phyloP scores from a whole-genome alignment of 345 rosid species.

The Brassica incana region DNA sequence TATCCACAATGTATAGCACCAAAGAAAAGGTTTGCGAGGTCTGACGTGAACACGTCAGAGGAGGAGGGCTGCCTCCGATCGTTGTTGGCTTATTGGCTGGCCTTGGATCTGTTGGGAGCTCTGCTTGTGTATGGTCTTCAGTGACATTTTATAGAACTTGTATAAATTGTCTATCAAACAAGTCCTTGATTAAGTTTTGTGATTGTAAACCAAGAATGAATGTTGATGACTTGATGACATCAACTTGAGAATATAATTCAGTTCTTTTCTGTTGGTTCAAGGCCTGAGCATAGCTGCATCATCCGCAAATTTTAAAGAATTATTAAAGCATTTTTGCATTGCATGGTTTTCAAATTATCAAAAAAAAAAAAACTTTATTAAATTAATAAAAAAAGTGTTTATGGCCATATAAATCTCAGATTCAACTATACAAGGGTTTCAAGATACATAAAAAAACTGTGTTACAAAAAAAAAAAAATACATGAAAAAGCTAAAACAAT shows the following conservation, averaged over 20 bases:
- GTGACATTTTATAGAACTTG: constrained; percentile 24
- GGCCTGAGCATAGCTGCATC: too few species aligned
- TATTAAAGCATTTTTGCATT: background rate
- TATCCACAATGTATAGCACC: constrained; percentile 89
- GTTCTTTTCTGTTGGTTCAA: too few species aligned
- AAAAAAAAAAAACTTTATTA: background rate
- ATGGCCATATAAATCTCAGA: background rate
- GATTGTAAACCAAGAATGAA: constrained; percentile 23
- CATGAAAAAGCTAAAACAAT: background rate
- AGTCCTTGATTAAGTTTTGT: background rate
- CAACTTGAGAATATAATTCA: background rate
- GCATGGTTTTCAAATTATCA: background rate
- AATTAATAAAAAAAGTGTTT: background rate
- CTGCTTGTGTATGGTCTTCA: constrained; percentile 93
- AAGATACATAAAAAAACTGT: background rate
- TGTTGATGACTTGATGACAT: constrained; percentile 11
- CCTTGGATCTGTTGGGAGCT: constrained; percentile 77
- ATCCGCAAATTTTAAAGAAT: background rate
- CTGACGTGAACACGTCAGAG: too few species aligned
- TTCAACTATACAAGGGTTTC: background rate
- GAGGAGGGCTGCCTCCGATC: constrained; percentile 85
- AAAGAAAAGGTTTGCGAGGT: constrained; percentile 92
- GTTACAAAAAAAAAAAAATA: too few species aligned
- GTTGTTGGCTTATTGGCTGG: constrained; percentile 80
- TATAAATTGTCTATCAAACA: background rate